Conservation (phyloP, 148 eudicot genomes). For the Limonium bicolor region DNA sequence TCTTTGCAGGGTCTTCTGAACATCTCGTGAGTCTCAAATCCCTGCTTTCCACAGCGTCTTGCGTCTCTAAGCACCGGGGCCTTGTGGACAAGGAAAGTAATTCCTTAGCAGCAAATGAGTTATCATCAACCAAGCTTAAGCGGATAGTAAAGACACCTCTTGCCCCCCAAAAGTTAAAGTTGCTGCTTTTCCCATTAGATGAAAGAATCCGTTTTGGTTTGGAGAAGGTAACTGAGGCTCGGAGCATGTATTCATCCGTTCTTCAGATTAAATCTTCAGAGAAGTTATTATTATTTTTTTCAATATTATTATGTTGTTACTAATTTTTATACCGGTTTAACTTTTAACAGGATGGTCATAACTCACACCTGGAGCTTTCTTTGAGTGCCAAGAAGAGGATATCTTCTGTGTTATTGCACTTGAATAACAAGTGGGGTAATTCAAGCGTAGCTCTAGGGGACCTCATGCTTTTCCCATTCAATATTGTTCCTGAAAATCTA, state of each 20-base stretch:
- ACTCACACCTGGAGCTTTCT: slow-evolving; percentile 76
- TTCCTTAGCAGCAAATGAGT: slow-evolving; percentile 1
- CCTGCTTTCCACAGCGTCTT: slow-evolving; percentile 3
- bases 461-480: slow-evolving; percentile 55
- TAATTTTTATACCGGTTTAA: neutral
- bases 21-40: neutral
- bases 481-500: slow-evolving; percentile 14
- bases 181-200: slow-evolving; percentile 75
- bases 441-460: slow-evolving; percentile 51
- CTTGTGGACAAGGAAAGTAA: neutral
- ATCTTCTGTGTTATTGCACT: slow-evolving; percentile 71
- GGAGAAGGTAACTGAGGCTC: slow-evolving; percentile 45
- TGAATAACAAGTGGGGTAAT: slow-evolving; percentile 64
- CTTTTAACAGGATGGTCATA: slow-evolving; percentile 59
- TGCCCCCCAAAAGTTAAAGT: slow-evolving; percentile 43
- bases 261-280: neutral
- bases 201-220: slow-evolving; percentile 33
- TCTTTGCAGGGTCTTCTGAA: neutral
- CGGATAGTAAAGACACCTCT: slow-evolving; percentile 5
- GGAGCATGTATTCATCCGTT: neutral
- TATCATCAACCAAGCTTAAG: slow-evolving; percentile 1
- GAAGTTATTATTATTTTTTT: neutral
- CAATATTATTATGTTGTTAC: neutral
- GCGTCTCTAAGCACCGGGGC: slow-evolving; percentile 7
- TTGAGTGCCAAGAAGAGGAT: slow-evolving; percentile 67